Percentiles rank a stretch among this genome's conserved stretches.
phyloP scores from a whole-genome alignment of 2,329 filamentous ascomycete genomes.

The Dothideomycetidae sp. region DNA sequence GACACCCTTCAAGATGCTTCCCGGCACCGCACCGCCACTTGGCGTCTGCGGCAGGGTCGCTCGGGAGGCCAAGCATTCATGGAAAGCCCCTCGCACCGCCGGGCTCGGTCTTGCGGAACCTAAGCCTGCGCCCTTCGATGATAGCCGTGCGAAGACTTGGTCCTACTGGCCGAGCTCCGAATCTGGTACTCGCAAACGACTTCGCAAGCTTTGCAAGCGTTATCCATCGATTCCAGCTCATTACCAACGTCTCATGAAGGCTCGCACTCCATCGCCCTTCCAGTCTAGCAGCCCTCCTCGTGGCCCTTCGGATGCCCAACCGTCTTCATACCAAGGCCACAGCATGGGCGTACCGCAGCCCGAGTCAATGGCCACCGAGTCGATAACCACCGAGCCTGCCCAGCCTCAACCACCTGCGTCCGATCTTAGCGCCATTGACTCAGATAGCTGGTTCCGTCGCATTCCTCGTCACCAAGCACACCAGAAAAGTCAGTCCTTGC shows the following conservation, averaged over 20 bases:
- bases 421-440: conserved; percentile 6
- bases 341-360: conserved; percentile 38
- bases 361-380: conserved; percentile 37
- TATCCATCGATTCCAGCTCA: conserved; percentile 49
- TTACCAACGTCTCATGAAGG: conserved; percentile 47
- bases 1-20: conserved; percentile 53
- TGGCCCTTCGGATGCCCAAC: conserved; percentile 9
- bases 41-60: conserved; percentile 51
- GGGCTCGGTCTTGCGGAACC: conserved; percentile 15
- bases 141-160: conserved; percentile 15
- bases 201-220: conserved; percentile 46
- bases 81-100: conserved; percentile 35
- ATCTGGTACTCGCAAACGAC: conserved; percentile 41
- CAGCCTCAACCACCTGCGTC: neutral
- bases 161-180: conserved; percentile 43
- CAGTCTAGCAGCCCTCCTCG: conserved; percentile 20
- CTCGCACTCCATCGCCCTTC: conserved; percentile 46
- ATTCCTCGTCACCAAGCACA: conserved; percentile 34
- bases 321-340: conserved; percentile 30
- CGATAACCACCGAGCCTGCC: conserved; percentile 27
- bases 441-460: conserved; percentile 28
- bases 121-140: conserved; percentile 27
- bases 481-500: conserved; percentile 37
- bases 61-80: conserved; percentile 45
- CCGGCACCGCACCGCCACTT: conserved; percentile 47